phyloP scores from a whole-genome alignment of 2,329 filamentous ascomycete species.

The Hypoxylon sp. region DNA sequence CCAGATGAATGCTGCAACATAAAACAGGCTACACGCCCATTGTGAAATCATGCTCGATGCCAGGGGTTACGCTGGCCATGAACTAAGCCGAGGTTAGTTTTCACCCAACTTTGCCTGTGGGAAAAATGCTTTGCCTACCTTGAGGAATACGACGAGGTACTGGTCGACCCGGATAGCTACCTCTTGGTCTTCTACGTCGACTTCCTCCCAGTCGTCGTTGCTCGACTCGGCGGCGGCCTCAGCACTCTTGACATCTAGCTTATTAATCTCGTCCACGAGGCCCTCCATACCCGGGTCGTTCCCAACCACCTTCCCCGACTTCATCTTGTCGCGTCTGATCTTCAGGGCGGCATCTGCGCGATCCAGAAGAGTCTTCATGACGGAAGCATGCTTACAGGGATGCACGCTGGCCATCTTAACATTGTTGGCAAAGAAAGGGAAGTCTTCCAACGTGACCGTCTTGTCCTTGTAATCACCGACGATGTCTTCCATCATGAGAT shows the following conservation, averaged over 20 bases:
- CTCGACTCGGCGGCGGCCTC: conserved; percentile 65
- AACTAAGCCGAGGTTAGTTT: conserved; percentile 63
- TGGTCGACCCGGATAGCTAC: conserved; percentile 89
- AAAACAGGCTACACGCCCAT: conserved; percentile 78
- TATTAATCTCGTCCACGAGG: conserved; percentile 83
- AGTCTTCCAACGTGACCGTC: conserved; percentile 97
- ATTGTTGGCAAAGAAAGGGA: conserved; percentile 90
- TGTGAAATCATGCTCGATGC: conserved; percentile 97
- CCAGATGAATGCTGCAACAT: conserved; percentile 19
- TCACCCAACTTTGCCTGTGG: not conserved
- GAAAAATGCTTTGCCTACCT: conserved; percentile 64
- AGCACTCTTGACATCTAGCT: conserved; percentile 68
- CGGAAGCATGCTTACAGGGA: conserved; percentile 95
- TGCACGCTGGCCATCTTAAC: conserved; percentile 98
- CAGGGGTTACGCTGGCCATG: conserved; percentile 91
- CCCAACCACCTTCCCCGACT: conserved; percentile 65
- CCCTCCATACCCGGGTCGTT: conserved; percentile 79
- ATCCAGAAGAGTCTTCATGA: conserved; percentile 98
- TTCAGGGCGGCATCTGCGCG: conserved; percentile 94
- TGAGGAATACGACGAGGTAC: conserved; percentile 87
- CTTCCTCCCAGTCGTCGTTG: conserved; percentile 75
- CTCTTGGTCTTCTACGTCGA: conserved; percentile 76
- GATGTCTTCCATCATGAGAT: conserved; percentile 96
- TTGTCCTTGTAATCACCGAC: conserved; percentile 98
- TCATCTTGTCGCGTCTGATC: conserved; percentile 85